Conservation (phyloP, 208 protist species). For the Wallacemonas rigidus region DNA sequence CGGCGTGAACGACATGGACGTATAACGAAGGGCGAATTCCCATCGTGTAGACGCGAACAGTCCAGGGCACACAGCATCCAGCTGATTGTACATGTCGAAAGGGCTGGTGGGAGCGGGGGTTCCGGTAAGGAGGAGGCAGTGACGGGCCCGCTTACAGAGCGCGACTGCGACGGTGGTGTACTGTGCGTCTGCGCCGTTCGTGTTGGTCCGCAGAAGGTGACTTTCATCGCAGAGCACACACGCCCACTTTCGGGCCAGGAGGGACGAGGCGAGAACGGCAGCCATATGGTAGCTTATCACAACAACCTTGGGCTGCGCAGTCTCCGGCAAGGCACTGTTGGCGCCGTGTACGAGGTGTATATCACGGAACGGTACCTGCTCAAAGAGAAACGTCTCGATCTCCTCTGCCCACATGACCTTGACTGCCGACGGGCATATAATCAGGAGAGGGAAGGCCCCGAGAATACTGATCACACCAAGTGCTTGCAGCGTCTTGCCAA, state of each 20-base stretch:
- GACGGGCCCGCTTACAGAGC: slow-evolving; percentile 36
- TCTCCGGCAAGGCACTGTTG: slow-evolving; percentile 45
- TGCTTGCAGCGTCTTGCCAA: slow-evolving; percentile 81
- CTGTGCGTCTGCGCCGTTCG: slow-evolving; percentile 50
- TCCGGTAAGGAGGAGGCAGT: slow-evolving; percentile 77
- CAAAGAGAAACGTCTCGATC: slow-evolving; percentile 76
- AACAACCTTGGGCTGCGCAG: slow-evolving; percentile 60
- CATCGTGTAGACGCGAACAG: slow-evolving; percentile 52
- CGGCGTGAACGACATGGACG: slow-evolving; percentile 47
- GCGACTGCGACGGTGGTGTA: slow-evolving; percentile 60
- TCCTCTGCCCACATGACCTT: slow-evolving; percentile 83
- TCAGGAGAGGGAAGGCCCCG: slow-evolving; percentile 63
- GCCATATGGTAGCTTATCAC: slow-evolving; percentile 87
- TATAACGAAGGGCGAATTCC: slow-evolving; percentile 81
- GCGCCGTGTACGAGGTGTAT: slow-evolving; percentile 72
- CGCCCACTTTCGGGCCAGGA: slow-evolving; percentile 44
- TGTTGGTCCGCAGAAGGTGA: slow-evolving; percentile 79
- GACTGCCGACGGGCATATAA: slow-evolving; percentile 77
- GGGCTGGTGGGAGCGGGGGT: slow-evolving; percentile 61
- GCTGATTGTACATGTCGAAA: slow-evolving; percentile 84
- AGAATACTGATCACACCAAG: slow-evolving; percentile 64
- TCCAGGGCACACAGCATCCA: slow-evolving; percentile 62
- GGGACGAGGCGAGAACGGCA: slow-evolving; percentile 39
- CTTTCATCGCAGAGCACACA: slow-evolving; percentile 79
- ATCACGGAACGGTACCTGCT: slow-evolving; percentile 62